Percentiles rank a stretch among this genome's conserved stretches.
phyloP scores from a whole-genome alignment of 2,329 filamentous ascomycete genomes.

The Claviceps sp. region DNA sequence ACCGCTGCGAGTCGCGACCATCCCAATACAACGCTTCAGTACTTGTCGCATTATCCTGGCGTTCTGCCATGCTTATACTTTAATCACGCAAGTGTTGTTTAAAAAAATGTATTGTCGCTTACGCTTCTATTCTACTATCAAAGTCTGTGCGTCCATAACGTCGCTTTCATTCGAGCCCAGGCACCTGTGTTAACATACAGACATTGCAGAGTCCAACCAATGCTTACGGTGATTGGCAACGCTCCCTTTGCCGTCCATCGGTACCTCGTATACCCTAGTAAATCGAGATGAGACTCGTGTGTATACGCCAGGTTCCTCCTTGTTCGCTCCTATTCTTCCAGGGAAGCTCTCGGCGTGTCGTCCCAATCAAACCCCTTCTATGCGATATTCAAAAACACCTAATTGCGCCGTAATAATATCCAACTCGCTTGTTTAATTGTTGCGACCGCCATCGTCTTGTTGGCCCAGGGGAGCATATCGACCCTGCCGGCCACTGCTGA shows the following conservation, averaged over 20 bases:
- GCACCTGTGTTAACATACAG: not conserved
- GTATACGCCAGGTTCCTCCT: not conserved
- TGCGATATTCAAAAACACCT: constrained; percentile 19
- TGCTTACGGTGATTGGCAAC: not conserved
- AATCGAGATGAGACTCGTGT: not conserved
- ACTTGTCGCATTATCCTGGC: not conserved
- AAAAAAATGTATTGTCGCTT: not conserved
- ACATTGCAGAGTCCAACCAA: not conserved
- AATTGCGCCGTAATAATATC: constrained; percentile 12
- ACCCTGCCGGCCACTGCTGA: constrained; percentile 25
- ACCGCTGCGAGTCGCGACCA: not conserved
- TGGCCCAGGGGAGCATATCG: constrained; percentile 29
- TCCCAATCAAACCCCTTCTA: constrained; percentile 16
- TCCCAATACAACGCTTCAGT: not conserved
- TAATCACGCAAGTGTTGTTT: not conserved
- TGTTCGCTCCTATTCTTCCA: not conserved
- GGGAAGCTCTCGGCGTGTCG: not conserved
- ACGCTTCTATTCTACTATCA: not conserved
- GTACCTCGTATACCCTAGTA: not conserved
- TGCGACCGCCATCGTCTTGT: constrained; percentile 22
- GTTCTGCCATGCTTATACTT: not conserved
- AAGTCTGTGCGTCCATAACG: not conserved
- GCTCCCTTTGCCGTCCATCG: not conserved
- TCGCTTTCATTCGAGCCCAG: not conserved
- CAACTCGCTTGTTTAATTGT: constrained; percentile 11